Evolutionary conservation across 257 asterid species (phyloP), one percentile per base, ranked within the genome.

Genomic region (Handroanthus guayacan): DNA sequence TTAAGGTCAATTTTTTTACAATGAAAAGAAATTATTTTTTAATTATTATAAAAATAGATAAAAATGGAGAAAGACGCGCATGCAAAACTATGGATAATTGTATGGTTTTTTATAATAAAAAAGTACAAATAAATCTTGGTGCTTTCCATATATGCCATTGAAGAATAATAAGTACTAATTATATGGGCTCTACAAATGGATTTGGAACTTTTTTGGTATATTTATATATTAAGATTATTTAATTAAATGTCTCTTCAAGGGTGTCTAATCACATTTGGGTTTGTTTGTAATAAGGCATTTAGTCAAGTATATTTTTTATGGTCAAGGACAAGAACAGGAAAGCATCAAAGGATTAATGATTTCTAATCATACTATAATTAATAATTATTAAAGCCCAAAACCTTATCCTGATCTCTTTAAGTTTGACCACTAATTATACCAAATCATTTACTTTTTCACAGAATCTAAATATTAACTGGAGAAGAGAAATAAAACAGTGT

Each of bases 341-440:
- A 67, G 38, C 72, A 18, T 18, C 44, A 18, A 43, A 45, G 47
- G 39, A 14, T 58, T 58, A 58, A 58, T 58, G 65, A 31, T 58
- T 9, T 31, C 65, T 58, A 25, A 31, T 58, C 65, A 20, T 58
- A 4, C 39, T 9, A 58, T 20, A 41, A 58, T 58, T 58, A 7
- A 10, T 36, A 58, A 58, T 58, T 11, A 58, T 58, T 58, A 58
- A 1, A 25, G 5, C 17, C n/a, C 65, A 31, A 58, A 58, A 41
- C 65, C 41, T 25, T 58, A 9, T 9, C 16, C 39, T 31, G 14
- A 34, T 10, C 41, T 10, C 8, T 20, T 31, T 58, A 11, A 58
- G 65, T 25, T 20, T 9, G 65, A 58, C 65, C 45, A 67, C 45
- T 67, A 67, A 67, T 67, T 67, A 12, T 47, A 17, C 41, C 65